A percentile compares a stretch with the other conserved stretches of the same genome.
Evolutionary conservation across 768 basidiomycete species (phyloP).

Genomic region (Lactifluus piperatus): DNA sequence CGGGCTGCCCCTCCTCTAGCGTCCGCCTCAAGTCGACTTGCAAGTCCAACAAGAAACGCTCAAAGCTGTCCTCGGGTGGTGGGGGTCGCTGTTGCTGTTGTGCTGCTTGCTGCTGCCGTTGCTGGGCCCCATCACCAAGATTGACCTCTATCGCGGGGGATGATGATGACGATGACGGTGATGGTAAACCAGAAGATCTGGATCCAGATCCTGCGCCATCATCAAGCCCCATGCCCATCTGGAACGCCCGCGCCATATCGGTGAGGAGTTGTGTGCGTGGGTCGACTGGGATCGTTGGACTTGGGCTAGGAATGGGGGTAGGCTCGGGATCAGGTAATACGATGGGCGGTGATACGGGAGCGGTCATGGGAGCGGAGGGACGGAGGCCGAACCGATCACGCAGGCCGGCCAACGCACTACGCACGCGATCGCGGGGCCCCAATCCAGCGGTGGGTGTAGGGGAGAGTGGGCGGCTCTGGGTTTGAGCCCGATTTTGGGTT

Average conservation of each 20-base stretch:
- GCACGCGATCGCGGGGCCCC: constrained; percentile 35
- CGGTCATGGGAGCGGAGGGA: background rate
- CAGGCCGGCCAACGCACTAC: constrained; percentile 59
- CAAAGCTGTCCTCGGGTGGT: constrained; percentile 62
- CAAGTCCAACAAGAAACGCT: constrained; percentile 70
- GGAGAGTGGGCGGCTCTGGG: constrained; percentile 30
- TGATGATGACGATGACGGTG: background rate
- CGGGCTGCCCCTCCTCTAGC: constrained; percentile 30
- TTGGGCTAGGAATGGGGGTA: background rate
- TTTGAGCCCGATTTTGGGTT: background rate
- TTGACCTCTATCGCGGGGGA: background rate
- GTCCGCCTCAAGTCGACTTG: constrained; percentile 64
- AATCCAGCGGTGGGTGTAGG: constrained; percentile 35
- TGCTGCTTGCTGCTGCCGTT: no score
- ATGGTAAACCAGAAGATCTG: background rate
- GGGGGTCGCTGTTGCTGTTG: constrained; percentile 19
- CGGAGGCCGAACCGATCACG: constrained; percentile 55
- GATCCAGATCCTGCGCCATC: constrained; percentile 3
- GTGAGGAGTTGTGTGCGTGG: constrained; percentile 59
- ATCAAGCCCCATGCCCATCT: constrained; percentile 44
- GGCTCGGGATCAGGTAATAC: constrained; percentile 1
- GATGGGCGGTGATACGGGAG: background rate
- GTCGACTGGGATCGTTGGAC: constrained; percentile 28
- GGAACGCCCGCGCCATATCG: constrained; percentile 77
- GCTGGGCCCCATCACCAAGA: constrained; percentile 6